Percentiles rank a stretch among this genome's conserved stretches.
Evolutionary conservation across 768 basidiomycete species (phyloP).

Genomic region (Holtermannia corniformis): DNA sequence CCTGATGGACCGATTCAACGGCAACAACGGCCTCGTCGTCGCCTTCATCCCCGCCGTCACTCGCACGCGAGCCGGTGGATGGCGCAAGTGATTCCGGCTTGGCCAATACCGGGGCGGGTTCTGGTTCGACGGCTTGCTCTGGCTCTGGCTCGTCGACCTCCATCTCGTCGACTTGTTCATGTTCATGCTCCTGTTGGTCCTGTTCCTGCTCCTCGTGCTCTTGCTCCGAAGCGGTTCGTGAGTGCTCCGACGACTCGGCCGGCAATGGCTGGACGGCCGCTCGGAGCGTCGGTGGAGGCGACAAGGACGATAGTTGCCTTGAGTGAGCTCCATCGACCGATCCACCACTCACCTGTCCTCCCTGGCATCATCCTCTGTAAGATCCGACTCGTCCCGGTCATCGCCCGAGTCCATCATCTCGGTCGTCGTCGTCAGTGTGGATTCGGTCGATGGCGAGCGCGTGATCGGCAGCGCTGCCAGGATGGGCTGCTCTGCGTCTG

Average conservation of each 20-base stretch:
- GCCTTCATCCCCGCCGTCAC: not conserved
- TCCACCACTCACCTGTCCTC: no score
- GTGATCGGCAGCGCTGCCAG: no score
- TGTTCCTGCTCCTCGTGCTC: not conserved
- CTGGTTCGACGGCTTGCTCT: not conserved
- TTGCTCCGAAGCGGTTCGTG: not conserved
- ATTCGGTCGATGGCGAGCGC: not conserved
- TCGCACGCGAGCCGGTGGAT: not conserved
- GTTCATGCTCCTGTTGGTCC: not conserved
- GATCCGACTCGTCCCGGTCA: not conserved
- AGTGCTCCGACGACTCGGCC: not conserved
- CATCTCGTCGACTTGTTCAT: not conserved
- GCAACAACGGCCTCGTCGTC: conserved; percentile 1
- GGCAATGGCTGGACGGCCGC: no score
- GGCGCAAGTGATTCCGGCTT: not conserved
- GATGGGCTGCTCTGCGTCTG: no score
- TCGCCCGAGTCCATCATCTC: not conserved
- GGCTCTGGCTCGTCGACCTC: not conserved
- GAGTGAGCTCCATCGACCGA: no score
- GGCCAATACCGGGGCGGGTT: not conserved
- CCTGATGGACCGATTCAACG: not conserved
- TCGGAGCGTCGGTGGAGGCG: no score
- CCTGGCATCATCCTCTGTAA: not conserved
- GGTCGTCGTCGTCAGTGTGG: not conserved
- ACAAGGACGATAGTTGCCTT: no score